A percentile compares a stretch with the other conserved stretches of the same genome.
phyloP scores from a whole-genome alignment of 108 stramenopile species.

The Nannochloropsis oceanica region DNA sequence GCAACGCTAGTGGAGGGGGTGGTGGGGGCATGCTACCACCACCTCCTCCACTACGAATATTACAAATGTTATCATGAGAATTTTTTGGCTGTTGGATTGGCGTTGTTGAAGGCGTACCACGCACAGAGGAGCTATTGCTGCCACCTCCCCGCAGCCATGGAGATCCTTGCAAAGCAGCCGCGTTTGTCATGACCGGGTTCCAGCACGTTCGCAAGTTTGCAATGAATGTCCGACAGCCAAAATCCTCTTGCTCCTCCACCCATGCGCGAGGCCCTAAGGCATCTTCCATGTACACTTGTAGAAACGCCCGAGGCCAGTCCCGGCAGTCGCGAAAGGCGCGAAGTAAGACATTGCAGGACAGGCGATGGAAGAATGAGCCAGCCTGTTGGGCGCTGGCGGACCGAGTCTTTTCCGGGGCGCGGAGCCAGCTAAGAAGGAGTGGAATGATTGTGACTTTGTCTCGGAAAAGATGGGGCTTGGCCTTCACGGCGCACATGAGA shows the following conservation, averaged over 20 bases:
- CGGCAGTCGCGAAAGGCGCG: neutral
- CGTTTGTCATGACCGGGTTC: neutral
- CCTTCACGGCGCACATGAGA: neutral
- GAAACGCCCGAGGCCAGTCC: neutral
- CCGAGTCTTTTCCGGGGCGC: neutral
- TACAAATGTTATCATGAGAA: too few species aligned
- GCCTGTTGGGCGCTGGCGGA: neutral
- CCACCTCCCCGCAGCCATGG: neutral
- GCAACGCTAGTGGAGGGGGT: neutral
- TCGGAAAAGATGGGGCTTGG: neutral
- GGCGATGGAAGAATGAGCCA: neutral
- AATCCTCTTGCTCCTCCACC: neutral
- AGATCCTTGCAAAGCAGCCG: neutral
- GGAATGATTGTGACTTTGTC: neutral
- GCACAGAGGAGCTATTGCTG: neutral
- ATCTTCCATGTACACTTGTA: neutral
- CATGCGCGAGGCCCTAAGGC: neutral
- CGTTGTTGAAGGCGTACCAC: neutral
- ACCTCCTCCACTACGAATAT: neutral
- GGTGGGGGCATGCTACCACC: neutral
- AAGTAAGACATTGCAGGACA: neutral
- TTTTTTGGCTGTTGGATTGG: neutral
- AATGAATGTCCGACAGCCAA: neutral
- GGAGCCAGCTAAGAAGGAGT: neutral
- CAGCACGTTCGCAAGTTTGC: neutral